These are phyloP conservation scores for Penicillium sp. DNA, from an alignment of 2,329 filamentous ascomycete species.

Conservation along the genomic window DNA sequence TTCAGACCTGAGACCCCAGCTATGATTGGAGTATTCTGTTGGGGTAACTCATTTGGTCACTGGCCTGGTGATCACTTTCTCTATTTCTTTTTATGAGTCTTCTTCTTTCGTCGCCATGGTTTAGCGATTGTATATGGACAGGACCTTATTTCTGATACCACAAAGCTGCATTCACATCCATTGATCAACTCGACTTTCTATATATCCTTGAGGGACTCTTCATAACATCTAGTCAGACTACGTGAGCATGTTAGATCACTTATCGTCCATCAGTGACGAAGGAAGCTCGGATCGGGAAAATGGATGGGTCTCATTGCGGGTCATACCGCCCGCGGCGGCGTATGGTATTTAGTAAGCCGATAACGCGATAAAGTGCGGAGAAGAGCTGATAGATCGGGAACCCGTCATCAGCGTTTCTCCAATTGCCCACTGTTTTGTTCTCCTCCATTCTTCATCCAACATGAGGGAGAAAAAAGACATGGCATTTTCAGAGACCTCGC, in stretches of 20 bases:
- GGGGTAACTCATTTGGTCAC: not conserved
- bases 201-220: too few relatives aligned
- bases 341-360: conserved; percentile 12
- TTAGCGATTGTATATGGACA: conserved; percentile 12
- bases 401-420: not conserved
- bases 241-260: too few relatives aligned
- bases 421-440: not conserved
- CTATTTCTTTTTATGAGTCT: not conserved
- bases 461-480: conserved; percentile 35
- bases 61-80: not conserved
- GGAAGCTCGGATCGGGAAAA: not conserved
- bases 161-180: not conserved
- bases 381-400: conserved; percentile 3
- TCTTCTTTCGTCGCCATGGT: not conserved
- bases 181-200: too few relatives aligned
- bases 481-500: conserved; percentile 36
- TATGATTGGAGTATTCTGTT: not conserved
- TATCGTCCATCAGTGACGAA: too few relatives aligned
- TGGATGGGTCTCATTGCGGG: not conserved
- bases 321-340: not conserved
- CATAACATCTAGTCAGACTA: too few relatives aligned
- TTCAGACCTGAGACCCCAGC: too few relatives aligned
- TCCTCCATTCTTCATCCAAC: conserved; percentile 6
- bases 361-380: conserved; percentile 17
- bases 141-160: conserved; percentile 8